phyloP scores from a whole-genome alignment of 2,329 filamentous ascomycete species.

The Sphaerostilbella broomeana region DNA sequence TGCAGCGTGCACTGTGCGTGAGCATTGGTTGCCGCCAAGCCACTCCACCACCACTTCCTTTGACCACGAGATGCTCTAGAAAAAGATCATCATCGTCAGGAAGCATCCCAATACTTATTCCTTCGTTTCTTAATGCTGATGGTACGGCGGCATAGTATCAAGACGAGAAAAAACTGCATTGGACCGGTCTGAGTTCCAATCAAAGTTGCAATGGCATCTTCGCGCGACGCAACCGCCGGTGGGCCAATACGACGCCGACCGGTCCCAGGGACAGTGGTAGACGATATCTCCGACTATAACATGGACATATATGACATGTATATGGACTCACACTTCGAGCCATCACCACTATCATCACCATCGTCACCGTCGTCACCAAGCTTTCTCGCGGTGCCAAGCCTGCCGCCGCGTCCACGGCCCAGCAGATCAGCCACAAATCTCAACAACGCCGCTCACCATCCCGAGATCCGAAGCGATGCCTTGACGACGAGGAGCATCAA shows the following conservation, averaged over 20 bases:
- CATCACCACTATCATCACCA: neutral
- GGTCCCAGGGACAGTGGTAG: slow-evolving; percentile 1
- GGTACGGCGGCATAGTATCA: too few relatives aligned
- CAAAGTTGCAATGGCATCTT: slow-evolving; percentile 3
- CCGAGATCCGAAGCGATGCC: too few relatives aligned
- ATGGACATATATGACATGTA: slow-evolving; percentile 5
- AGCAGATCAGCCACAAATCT: slow-evolving; percentile 15
- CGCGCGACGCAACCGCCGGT: neutral
- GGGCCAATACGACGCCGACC: slow-evolving; percentile 10
- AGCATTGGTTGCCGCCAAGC: neutral
- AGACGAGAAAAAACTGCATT: too few relatives aligned
- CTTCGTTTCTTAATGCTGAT: too few relatives aligned
- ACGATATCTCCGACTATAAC: neutral
- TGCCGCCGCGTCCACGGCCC: slow-evolving; percentile 11
- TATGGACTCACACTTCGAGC: neutral
- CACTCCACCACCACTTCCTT: too few relatives aligned
- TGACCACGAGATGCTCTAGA: too few relatives aligned
- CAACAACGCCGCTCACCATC: neutral
- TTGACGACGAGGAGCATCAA: too few relatives aligned
- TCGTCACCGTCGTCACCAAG: neutral
- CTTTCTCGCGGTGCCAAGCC: neutral
- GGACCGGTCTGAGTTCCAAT: too few relatives aligned
- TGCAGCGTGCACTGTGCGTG: neutral
- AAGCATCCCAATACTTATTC: too few relatives aligned
- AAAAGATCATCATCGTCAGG: too few relatives aligned